Conservation (phyloP, 331 rosid species). For the Phaseolus coccineus region DNA sequence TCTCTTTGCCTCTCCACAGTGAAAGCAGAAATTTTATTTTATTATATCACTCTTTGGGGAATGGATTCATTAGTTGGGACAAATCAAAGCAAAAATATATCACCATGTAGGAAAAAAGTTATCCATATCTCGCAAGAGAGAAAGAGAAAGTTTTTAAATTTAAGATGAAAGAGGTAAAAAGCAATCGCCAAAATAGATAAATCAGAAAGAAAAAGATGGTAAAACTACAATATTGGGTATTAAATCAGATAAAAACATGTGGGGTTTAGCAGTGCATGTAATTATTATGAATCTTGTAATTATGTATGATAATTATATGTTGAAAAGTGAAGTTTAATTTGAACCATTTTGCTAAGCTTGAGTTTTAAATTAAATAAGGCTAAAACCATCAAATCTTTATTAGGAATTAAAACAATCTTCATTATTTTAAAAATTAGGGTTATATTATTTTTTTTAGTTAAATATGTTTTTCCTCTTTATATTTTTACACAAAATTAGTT, state of each 20-base stretch:
- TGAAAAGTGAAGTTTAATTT: constrained; percentile 4
- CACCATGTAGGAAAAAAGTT: constrained; percentile 13
- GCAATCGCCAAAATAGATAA: neutral
- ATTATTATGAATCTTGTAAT: constrained; percentile 49
- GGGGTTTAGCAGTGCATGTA: constrained; percentile 50
- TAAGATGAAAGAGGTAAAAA: neutral
- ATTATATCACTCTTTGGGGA: neutral
- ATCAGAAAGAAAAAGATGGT: neutral
- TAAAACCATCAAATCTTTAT: constrained; percentile 8
- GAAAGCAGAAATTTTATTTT: neutral
- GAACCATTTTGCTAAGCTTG: constrained; percentile 29
- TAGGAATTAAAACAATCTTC: neutral
- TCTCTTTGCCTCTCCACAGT: neutral
- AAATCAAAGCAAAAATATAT: constrained; percentile 12
- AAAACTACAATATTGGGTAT: constrained; percentile 6
- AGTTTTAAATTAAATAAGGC: constrained; percentile 36
- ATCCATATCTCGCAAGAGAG: neutral
- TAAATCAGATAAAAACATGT: constrained; percentile 37
- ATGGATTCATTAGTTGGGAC: neutral
- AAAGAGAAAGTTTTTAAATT: constrained; percentile 15
- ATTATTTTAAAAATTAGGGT: no score
- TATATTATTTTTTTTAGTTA: no score
- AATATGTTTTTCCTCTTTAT: no score
- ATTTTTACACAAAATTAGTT: no score
- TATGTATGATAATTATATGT: constrained; percentile 1